These are phyloP conservation scores for Geotrichum bryndzae DNA, from an alignment of 1,139 yeast species.

Conservation along the genomic window DNA sequence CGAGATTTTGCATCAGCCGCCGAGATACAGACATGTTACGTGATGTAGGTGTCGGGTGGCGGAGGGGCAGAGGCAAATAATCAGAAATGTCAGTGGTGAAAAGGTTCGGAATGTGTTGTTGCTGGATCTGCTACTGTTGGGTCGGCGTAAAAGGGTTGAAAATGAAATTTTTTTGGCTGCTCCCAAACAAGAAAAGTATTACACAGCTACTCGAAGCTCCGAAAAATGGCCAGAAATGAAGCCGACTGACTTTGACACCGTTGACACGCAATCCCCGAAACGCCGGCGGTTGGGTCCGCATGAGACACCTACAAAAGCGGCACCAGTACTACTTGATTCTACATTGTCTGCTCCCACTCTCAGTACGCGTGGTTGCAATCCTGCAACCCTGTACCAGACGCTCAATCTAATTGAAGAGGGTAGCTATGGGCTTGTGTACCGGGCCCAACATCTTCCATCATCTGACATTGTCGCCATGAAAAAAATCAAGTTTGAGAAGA, in stretches of 20 bases:
- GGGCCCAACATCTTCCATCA: conserved; percentile 48
- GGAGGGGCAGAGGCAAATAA: background rate
- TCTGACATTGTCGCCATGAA: conserved; percentile 56
- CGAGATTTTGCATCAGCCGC: background rate
- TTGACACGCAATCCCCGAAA: background rate
- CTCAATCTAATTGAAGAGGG: conserved; percentile 40
- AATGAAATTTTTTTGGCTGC: background rate
- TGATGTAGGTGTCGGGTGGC: background rate
- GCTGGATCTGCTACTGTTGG: background rate
- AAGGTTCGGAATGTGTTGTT: background rate
- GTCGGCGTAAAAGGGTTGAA: background rate
- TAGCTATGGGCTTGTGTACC: conserved; percentile 43
- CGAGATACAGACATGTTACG: background rate
- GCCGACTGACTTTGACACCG: background rate
- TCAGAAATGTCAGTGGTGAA: background rate
- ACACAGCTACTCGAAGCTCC: background rate
- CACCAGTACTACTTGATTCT: background rate
- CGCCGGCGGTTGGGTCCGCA: background rate
- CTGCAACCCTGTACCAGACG: conserved; percentile 22
- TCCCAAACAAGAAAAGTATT: background rate
- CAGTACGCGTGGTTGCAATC: background rate
- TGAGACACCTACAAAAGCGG: background rate
- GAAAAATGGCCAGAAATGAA: background rate
- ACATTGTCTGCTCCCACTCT: background rate
- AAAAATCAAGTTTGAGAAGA: conserved; percentile 49